Evolutionary conservation across 306 rosid species (phyloP).

Genomic region (Rubus parviflorus): DNA sequence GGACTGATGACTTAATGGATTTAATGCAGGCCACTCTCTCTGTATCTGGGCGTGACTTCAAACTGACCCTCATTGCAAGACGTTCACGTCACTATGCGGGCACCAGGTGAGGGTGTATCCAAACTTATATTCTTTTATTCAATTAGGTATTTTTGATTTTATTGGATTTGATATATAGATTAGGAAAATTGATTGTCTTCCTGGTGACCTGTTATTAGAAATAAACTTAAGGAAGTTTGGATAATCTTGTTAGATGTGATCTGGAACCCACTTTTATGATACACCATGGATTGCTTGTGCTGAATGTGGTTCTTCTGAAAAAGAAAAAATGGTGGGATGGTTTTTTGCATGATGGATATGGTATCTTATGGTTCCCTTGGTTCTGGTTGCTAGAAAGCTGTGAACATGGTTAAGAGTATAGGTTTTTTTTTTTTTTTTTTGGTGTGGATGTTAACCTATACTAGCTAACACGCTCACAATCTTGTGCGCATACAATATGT

Average conservation of each 20-base stretch:
- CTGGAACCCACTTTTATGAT: neutral
- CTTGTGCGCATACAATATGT: neutral
- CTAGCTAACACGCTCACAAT: neutral
- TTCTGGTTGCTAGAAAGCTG: neutral
- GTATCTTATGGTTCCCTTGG: neutral
- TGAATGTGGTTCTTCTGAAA: neutral
- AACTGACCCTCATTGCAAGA: slow-evolving; percentile 76
- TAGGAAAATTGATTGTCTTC: neutral
- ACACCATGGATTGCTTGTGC: neutral
- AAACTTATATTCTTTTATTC: neutral
- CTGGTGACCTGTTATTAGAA: neutral
- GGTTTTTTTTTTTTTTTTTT: neutral
- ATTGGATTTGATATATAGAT: neutral
- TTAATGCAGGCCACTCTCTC: slow-evolving; percentile 63
- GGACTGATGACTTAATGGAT: slow-evolving; percentile 31
- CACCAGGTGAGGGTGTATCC: slow-evolving; percentile 57
- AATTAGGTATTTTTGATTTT: neutral
- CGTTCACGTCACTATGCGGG: slow-evolving; percentile 99
- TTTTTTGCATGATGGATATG: neutral
- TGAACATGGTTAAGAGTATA: neutral
- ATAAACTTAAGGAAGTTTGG: too few relatives aligned
- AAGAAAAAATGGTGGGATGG: neutral
- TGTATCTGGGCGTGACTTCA: slow-evolving; percentile 62
- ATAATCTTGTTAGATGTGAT: neutral
- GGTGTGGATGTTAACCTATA: neutral